Evolutionary conservation across 2,329 filamentous ascomycete genomes (phyloP).

Genomic region (Curvularia spicifera): DNA sequence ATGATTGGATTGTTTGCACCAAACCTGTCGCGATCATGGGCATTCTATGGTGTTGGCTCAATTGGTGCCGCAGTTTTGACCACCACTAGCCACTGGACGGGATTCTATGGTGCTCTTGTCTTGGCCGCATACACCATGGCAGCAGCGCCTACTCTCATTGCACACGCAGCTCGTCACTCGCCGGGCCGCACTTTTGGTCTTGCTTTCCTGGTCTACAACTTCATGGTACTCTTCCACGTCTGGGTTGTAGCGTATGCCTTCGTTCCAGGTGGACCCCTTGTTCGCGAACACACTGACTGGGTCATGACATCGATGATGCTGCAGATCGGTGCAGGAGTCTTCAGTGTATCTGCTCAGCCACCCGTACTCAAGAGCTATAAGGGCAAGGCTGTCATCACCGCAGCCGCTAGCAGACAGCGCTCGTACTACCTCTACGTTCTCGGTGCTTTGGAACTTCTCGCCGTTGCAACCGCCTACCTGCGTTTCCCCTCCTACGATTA

Average conservation of each 20-base stretch:
- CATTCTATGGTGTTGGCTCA: slow-evolving; percentile 77
- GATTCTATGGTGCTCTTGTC: slow-evolving; percentile 82
- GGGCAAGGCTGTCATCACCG: slow-evolving; percentile 55
- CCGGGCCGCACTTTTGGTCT: slow-evolving; percentile 84
- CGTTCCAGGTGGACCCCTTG: slow-evolving; percentile 88
- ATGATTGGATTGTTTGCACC: slow-evolving; percentile 77
- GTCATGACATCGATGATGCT: slow-evolving; percentile 88
- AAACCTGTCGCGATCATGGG: slow-evolving; percentile 75
- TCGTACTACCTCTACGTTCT: slow-evolving; percentile 76
- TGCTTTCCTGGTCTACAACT: slow-evolving; percentile 89
- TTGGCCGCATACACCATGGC: slow-evolving; percentile 83
- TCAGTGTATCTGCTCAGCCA: slow-evolving; percentile 66
- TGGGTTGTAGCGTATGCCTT: slow-evolving; percentile 99
- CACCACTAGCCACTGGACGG: slow-evolving; percentile 79
- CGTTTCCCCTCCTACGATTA: slow-evolving; percentile 95
- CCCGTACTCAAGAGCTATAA: slow-evolving; percentile 49
- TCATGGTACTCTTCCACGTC: slow-evolving; percentile 94
- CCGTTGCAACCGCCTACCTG: slow-evolving; percentile 80
- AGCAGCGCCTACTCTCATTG: slow-evolving; percentile 75
- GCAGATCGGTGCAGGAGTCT: slow-evolving; percentile 82
- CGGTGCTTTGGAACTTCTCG: slow-evolving; percentile 77
- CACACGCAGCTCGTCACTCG: slow-evolving; percentile 75
- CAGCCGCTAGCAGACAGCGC: slow-evolving; percentile 60
- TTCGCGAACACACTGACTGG: slow-evolving; percentile 95
- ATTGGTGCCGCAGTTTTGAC: slow-evolving; percentile 81